Evolutionary conservation across 108 stramenopile species (phyloP), one percentile per base, ranked within the genome.

Genomic region (Bacterosira constricta): DNA sequence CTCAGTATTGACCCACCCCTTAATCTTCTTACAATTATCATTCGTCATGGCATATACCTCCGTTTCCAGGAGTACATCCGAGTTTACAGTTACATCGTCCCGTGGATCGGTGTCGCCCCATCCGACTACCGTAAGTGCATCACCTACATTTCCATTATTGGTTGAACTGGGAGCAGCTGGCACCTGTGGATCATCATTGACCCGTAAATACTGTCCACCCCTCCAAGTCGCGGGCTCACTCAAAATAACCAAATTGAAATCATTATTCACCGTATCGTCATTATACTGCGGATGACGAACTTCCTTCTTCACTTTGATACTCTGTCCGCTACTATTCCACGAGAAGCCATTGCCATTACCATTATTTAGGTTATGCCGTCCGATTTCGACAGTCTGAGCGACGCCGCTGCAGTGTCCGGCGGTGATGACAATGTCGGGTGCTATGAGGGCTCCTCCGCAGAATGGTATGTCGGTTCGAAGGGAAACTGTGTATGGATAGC

Each of bases 61-160:
- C 29, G 79, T 68, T 46, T 67, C 71, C 71, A 79, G 67, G 20
- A 79, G 38, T 8, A 72, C 66, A 46, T 38, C 37, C 2, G 49
- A 53, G 0, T 12, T 29, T 15, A 30, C 42, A 18, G 13, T 12
- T 15, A 64, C 17, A 13, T 35, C 34, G 13, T 50, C 51, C 1
- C 15, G 17, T 4, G 30, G 1, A 61, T 66, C 61, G 21, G 64
- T 67, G 52, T 72, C 79, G 12, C 79, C 79, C 79, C 79, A 79
- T 37, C 79, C 79, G 42, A 79, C 54, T 0, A 79, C 79, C 18
- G 71, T 68, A 0, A 72, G 45, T 15, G 30, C 47, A 13, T 50
- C 66, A 10, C 63, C 63, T 12, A 47, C 54, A 36, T 20, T 53
- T 17, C 13, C 44, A 21, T 17, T 21, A 34, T 45, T n/a, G 1